Base-by-base conservation (phyloP, 1,284 basidiomycete genomes). In the Peniophora sp. region DNA sequence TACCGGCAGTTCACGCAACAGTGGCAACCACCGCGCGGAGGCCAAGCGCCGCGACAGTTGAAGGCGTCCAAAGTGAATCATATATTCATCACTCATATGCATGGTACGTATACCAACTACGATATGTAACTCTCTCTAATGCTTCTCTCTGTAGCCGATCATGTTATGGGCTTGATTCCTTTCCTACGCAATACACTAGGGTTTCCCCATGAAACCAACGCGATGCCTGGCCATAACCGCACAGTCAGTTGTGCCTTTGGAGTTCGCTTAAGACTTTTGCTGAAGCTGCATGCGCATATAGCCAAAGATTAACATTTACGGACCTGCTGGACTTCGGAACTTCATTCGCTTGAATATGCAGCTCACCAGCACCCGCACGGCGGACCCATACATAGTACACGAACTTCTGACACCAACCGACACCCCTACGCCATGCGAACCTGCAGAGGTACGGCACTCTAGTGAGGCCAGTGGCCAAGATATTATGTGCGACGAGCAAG, bases 21-120 rank as follows among this genome's bases (percentile, higher is more conserved):
- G 12, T 32, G 69, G 61, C 60, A 71, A 64, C 56, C 65, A 2
- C 58, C 38, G 19, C 16, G 38, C 8, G n/a, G 27, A 53, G 57
- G 16, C 55, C 59, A 16, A 63, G 63, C 16, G 51, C 57, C 24
- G 62, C 62, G 22, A 52, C 63, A 27, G 55, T 8, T 85, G 43
- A 78, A 75, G 54, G 67, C 81, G 44, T 69, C 69, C 35, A 81
- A 74, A 52, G 74, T 94, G 41, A 71, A 71, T 12, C 87, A 85
- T 58, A 80, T 94, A 36, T 93, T 95, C 66, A 75, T 95, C 51
- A 95, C 93, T 0, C 93, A 95, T 61, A 85, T 95, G 81, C 93
- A 96, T 61, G 81, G 89, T 20, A 17, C 39, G 11, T 36, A 39
- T 2, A 2, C 11, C n/a, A n/a, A n/a, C n/a, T n/a, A 1, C 9